Percentiles rank a stretch among this genome's conserved stretches.
phyloP scores from a whole-genome alignment of 2,329 filamentous ascomycete genomes.

The Zasmidium angulare region DNA sequence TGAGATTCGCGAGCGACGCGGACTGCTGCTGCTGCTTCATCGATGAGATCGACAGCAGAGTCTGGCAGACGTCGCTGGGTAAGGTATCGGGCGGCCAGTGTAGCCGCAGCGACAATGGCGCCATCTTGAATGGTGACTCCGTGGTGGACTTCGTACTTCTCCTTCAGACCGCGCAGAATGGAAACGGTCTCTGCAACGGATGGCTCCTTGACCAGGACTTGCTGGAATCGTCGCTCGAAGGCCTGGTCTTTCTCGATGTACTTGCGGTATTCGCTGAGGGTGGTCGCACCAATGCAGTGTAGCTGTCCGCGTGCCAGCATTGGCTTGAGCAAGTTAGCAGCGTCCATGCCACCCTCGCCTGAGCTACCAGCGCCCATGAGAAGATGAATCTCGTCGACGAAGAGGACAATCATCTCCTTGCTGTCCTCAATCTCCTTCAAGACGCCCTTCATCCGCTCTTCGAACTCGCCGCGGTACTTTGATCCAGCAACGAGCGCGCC shows the following conservation, averaged over 20 bases:
- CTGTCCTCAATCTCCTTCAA: conserved; percentile 94
- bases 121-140: conserved; percentile 95
- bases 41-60: conserved; percentile 93
- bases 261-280: conserved; percentile 91
- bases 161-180: conserved; percentile 96
- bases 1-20: conserved; percentile 94
- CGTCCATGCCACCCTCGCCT: conserved; percentile 97
- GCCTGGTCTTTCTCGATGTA: conserved; percentile 99
- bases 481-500: conserved; percentile 93
- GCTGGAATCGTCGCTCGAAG: conserved; percentile 97
- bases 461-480: conserved; percentile 98
- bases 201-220: conserved; percentile 95
- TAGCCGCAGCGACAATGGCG: conserved; percentile 89
- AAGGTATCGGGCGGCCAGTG: conserved; percentile 86
- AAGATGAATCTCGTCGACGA: conserved; percentile 97
- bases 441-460: conserved; percentile 98
- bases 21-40: conserved; percentile 96
- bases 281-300: conserved; percentile 97
- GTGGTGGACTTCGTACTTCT: conserved; percentile 97
- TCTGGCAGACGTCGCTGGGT: conserved; percentile 89
- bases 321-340: conserved; percentile 94
- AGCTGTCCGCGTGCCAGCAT: conserved; percentile 96
- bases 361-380: conserved; percentile 96
- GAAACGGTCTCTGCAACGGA: conserved; percentile 86
- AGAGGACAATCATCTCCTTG: conserved; percentile 95